Conservation (phyloP, 805 yeast species). For the Metschnikowia vanudenii region DNA sequence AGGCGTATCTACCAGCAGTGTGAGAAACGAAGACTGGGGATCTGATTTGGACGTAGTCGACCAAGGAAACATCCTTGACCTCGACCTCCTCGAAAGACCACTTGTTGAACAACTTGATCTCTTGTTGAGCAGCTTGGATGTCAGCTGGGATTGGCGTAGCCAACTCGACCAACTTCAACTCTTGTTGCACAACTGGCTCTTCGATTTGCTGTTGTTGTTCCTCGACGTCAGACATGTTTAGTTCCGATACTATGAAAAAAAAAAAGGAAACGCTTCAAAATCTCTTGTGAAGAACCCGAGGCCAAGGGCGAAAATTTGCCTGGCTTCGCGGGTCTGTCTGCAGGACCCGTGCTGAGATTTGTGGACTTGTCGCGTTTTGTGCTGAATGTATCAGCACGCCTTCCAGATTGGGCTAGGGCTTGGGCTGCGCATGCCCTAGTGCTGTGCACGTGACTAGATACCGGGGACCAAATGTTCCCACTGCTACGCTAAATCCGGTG, state of each 20-base stretch:
- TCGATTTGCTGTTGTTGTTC: conserved; percentile 45
- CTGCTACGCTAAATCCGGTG: no score
- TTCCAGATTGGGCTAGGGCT: conserved; percentile 20
- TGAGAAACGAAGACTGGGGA: conserved; percentile 97
- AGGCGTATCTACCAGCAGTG: conserved; percentile 99
- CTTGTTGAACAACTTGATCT: conserved; percentile 98
- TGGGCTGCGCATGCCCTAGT: conserved; percentile 16
- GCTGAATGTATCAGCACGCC: conserved; percentile 20
- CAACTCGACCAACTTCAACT: conserved; percentile 75
- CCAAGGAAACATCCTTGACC: conserved; percentile 95
- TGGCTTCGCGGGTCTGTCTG: conserved; percentile 13
- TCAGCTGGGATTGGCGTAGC: conserved; percentile 98
- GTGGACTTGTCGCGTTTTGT: conserved; percentile 6
- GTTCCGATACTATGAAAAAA: conserved; percentile 11
- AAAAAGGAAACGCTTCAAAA: conserved; percentile 8
- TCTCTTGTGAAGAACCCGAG: neutral
- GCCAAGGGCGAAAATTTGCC: conserved; percentile 9
- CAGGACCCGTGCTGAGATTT: conserved; percentile 21
- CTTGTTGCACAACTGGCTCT: conserved; percentile 82
- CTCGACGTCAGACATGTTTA: conserved; percentile 84
- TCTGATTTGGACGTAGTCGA: conserved; percentile 97
- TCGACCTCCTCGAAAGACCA: conserved; percentile 98
- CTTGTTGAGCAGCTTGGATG: conserved; percentile 92
- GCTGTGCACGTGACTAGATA: conserved; percentile 17
- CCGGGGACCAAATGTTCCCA: no score